phyloP scores from a whole-genome alignment of 108 stramenopile species.

The Nitzschia palea region DNA sequence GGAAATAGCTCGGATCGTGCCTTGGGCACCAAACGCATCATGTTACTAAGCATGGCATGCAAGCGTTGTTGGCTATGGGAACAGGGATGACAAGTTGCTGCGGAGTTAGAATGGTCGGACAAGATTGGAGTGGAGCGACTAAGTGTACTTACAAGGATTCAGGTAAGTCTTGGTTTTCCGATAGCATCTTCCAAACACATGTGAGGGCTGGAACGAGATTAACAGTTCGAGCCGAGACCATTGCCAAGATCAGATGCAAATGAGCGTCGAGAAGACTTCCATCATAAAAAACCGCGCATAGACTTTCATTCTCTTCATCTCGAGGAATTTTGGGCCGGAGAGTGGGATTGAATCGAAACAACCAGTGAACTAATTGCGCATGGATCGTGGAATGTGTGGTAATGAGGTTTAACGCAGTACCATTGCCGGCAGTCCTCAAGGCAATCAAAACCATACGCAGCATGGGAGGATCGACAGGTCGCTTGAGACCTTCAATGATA shows the following conservation, averaged over 20 bases:
- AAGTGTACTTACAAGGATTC: conserved; percentile 21
- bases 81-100: background rate
- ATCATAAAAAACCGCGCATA: conserved; percentile 16
- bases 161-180: background rate
- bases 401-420: conserved; percentile 36
- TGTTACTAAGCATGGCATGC: conserved; percentile 43
- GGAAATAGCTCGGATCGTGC: conserved; percentile 49
- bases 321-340: conserved; percentile 1
- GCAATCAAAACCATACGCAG: conserved; percentile 44
- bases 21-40: conserved; percentile 51
- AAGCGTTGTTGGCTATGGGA: conserved; percentile 33
- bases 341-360: conserved; percentile 53
- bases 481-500: conserved; percentile 42
- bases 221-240: conserved; percentile 59
- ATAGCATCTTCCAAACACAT: conserved; percentile 49
- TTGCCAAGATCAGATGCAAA: conserved; percentile 53
- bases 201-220: conserved; percentile 34
- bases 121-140: background rate
- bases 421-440: conserved; percentile 51
- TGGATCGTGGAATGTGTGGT: conserved; percentile 35
- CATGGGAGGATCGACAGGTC: conserved; percentile 40
- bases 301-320: background rate
- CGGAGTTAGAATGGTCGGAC: background rate
- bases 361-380: conserved; percentile 42
- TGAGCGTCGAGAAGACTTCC: conserved; percentile 49